phyloP scores from a whole-genome alignment of 2,329 filamentous ascomycete species.

The Myrmaecium sp. region DNA sequence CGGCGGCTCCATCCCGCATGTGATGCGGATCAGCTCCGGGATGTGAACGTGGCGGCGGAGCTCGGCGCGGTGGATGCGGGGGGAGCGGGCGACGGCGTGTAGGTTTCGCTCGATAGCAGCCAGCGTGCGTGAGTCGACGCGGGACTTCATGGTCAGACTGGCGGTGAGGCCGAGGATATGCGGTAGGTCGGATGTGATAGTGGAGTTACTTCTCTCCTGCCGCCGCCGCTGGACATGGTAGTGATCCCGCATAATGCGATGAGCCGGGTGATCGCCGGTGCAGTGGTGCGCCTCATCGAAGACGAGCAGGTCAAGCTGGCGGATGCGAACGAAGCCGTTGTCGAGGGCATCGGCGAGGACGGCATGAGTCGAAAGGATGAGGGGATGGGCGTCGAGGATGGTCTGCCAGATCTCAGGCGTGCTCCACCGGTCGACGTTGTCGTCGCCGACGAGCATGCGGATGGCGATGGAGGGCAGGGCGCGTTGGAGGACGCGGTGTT shows the following conservation, averaged over 20 bases:
- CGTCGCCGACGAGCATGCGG: constrained; percentile 47
- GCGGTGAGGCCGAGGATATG: constrained; percentile 65
- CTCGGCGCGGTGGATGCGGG: constrained; percentile 50
- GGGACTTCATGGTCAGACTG: constrained; percentile 49
- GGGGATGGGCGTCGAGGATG: constrained; percentile 43
- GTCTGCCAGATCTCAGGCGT: constrained; percentile 49
- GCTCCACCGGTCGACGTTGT: constrained; percentile 59
- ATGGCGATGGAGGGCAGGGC: constrained; percentile 34
- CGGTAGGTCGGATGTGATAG: constrained; percentile 34
- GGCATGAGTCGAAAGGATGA: constrained; percentile 66
- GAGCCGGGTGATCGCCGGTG: constrained; percentile 43
- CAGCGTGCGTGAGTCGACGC: constrained; percentile 7
- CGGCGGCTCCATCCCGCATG: constrained; percentile 7
- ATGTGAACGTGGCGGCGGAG: constrained; percentile 50
- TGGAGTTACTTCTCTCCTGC: constrained; percentile 14
- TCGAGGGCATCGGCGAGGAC: constrained; percentile 56
- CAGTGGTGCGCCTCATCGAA: constrained; percentile 85
- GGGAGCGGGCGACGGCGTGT: constrained; percentile 51
- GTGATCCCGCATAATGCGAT: constrained; percentile 54
- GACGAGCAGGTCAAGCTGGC: constrained; percentile 48
- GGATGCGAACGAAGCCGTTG: constrained; percentile 56
- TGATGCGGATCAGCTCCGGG: constrained; percentile 36
- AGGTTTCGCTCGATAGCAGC: constrained; percentile 48
- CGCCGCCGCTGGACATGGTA: constrained; percentile 38
- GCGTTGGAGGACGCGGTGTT: constrained; percentile 18